phyloP scores from a whole-genome alignment of 2,329 filamentous ascomycete genomes.

The Cercospora sp. region DNA sequence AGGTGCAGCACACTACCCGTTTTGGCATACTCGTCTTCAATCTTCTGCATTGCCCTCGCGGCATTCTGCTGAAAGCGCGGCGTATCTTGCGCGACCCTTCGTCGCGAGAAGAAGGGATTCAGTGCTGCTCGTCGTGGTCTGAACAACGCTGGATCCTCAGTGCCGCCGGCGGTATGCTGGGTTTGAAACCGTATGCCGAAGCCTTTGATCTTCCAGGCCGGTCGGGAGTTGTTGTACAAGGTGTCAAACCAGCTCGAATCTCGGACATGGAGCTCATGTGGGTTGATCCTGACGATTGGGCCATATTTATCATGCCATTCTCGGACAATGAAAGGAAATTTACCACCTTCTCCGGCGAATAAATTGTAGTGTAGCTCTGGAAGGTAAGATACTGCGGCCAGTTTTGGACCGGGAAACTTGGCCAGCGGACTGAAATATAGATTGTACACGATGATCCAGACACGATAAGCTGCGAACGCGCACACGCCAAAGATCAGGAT shows the following conservation, averaged over 20 bases:
- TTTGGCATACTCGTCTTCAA: conserved; percentile 12
- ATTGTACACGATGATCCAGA: conserved; percentile 26
- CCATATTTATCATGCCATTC: conserved; percentile 24
- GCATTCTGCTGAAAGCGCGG: conserved; percentile 6
- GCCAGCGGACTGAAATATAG: conserved; percentile 40
- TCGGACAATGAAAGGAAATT: conserved; percentile 9
- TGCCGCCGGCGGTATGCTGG: background rate
- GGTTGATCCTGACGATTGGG: conserved; percentile 41
- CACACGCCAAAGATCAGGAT: background rate
- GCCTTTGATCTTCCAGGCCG: conserved; percentile 13
- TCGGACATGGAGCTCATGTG: conserved; percentile 40
- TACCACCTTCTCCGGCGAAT: conserved; percentile 18
- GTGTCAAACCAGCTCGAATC: conserved; percentile 40
- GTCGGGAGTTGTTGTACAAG: conserved; percentile 33
- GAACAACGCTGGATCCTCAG: conserved; percentile 32
- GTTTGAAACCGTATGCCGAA: conserved; percentile 1
- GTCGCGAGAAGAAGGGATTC: conserved; percentile 47
- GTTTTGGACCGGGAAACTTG: conserved; percentile 39
- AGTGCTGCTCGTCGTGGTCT: conserved; percentile 45
- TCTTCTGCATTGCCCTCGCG: background rate
- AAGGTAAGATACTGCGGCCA: conserved; percentile 39
- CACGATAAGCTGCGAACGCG: conserved; percentile 6
- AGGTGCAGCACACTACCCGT: conserved; percentile 9
- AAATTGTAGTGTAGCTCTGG: conserved; percentile 43
- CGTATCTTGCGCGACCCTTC: conserved; percentile 11